Conservation (phyloP, 164 flowering plant species). For the Echeveria elegans region DNA sequence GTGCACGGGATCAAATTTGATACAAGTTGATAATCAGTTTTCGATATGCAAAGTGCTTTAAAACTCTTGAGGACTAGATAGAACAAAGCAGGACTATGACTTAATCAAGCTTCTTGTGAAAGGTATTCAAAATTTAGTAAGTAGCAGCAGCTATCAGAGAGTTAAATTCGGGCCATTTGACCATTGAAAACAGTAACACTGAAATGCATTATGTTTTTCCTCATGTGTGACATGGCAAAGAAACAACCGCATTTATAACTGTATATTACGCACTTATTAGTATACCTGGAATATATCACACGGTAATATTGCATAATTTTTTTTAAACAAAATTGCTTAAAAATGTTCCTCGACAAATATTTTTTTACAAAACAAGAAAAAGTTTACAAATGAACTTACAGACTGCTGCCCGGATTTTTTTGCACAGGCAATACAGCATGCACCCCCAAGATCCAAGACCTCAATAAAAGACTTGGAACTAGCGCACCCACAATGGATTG, state of each 20-base stretch:
- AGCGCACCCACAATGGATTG: constrained; percentile 62
- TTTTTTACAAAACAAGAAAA: not conserved
- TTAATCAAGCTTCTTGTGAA: too few relatives aligned
- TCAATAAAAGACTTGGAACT: constrained; percentile 35
- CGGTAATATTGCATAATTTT: not conserved
- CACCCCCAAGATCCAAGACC: constrained; percentile 51
- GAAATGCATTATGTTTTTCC: not conserved
- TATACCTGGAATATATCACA: too few relatives aligned
- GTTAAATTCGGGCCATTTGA: too few relatives aligned
- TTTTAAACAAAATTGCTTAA: not conserved
- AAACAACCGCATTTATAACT: not conserved
- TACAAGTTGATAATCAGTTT: too few relatives aligned
- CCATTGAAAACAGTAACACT: too few relatives aligned
- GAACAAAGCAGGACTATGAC: too few relatives aligned
- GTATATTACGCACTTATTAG: too few relatives aligned
- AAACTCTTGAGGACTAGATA: too few relatives aligned
- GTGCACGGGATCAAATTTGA: too few relatives aligned
- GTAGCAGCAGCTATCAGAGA: too few relatives aligned
- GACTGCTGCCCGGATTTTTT: constrained; percentile 17
- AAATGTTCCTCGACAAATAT: not conserved
- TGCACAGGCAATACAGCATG: constrained; percentile 39
- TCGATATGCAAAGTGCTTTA: too few relatives aligned
- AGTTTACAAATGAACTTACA: constrained; percentile 21
- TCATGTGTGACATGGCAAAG: not conserved
- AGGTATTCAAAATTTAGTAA: too few relatives aligned